A percentile compares a stretch with the other conserved stretches of the same genome.
Conservation (phyloP, 148 eudicot genomes). For the Camellia sinensis region DNA sequence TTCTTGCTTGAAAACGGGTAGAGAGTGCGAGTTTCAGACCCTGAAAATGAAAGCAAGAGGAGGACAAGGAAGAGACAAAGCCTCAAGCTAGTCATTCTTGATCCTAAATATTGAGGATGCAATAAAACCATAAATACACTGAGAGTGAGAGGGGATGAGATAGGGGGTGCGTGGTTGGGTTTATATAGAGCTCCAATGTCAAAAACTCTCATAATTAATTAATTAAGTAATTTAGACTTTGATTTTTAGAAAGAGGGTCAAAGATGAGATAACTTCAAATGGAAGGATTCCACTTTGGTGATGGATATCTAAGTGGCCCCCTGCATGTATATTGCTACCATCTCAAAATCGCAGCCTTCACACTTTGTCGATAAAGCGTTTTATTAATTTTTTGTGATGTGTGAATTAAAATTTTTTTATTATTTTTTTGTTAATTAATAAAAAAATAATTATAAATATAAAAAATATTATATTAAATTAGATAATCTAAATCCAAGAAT, state of each 20-base stretch:
- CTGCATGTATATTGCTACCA: too few relatives aligned
- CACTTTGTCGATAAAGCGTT: too few relatives aligned
- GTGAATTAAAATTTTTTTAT: too few relatives aligned
- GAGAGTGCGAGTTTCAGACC: conserved; percentile 16
- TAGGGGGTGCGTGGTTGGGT: not conserved
- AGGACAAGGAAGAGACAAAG: conserved; percentile 32
- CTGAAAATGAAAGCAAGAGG: conserved; percentile 18
- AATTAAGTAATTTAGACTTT: not conserved
- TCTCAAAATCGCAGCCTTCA: too few relatives aligned
- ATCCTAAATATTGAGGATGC: not conserved
- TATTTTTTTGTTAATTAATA: too few relatives aligned
- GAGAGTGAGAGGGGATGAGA: not conserved
- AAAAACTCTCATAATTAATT: not conserved
- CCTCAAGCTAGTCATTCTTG: conserved; percentile 28
- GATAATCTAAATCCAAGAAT: too few relatives aligned
- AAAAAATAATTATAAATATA: too few relatives aligned
- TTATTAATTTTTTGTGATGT: too few relatives aligned
- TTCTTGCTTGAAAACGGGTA: conserved; percentile 10
- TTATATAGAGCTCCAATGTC: conserved; percentile 21
- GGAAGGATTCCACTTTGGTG: conserved; percentile 15
- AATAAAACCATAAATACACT: too few relatives aligned
- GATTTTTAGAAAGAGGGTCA: not conserved
- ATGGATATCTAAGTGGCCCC: not conserved
- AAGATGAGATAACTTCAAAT: not conserved
- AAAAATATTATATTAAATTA: too few relatives aligned